Evolutionary conservation across 805 yeast species (phyloP), one percentile per base, ranked within the genome.

Genomic region (Saccharomyces eubayanus): DNA sequence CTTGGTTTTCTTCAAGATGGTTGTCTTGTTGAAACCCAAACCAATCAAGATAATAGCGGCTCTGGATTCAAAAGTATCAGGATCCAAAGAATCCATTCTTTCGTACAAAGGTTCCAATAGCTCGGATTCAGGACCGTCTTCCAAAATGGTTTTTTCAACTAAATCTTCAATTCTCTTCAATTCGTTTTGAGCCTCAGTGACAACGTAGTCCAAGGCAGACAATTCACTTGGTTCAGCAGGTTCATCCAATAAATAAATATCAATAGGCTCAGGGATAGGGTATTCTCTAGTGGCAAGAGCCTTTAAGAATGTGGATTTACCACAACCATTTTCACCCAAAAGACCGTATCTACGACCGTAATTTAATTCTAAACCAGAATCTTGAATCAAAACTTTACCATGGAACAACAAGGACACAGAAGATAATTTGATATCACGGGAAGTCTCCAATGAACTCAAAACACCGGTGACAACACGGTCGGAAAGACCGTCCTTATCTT

Each of bases 381-480:
- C 98, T 75, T 89, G 97, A 64, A 92, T 81, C 70, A 94, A 77
- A 54, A 94, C 97, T 71, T 91, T 92, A 77, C 99, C 99, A 74
- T 94, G 99, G 85, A 94, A 94, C 61, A 90, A 81, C 62, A 92
- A 78, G 8, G 98, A 89, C 46, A 90, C 88, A 50, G 97, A 87
- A 20, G 92, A 83, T 64, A 92, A 71, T 76, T 94, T 94, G 68
- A 94, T 76, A 84, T 94, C 99, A 73, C 97, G 84, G 16, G 97
- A 89, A 29, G 97, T 91, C 46, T 72, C 80, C 69, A 94, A 77
- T 51, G 96, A 88, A 55, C 86, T 91, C 69, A 94, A 78, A 48
- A 94, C 99, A 80, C 99, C 99, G 47, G 99, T 92, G 62, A 92
- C 87, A 61, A 92, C 99, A 78, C 99, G 88, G 73, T 92, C 99